A percentile compares a stretch with the other conserved stretches of the same genome.
Conservation (phyloP, 768 basidiomycete species). For the Tubosaeta brunneosetosa region DNA sequence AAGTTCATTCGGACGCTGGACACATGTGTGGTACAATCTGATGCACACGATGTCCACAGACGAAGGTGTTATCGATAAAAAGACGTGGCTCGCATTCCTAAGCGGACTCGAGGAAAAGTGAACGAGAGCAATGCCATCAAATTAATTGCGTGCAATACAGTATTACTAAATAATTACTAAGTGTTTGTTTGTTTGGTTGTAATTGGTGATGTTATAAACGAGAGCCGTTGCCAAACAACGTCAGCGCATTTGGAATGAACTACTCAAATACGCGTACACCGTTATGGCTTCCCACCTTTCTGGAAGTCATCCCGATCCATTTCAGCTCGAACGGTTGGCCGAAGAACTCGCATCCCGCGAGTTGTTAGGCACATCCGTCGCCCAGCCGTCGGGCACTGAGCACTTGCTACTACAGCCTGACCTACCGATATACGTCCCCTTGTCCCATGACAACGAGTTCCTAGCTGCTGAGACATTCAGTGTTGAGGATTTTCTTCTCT, state of each 20-base stretch:
- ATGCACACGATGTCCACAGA: conserved; percentile 39
- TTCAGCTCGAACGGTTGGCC: conserved; percentile 64
- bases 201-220: conserved; percentile 23
- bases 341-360: conserved; percentile 65
- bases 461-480: conserved; percentile 67
- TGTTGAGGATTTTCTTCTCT: conserved; percentile 84
- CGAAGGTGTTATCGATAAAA: conserved; percentile 91
- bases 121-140: not conserved
- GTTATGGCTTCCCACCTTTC: conserved; percentile 17
- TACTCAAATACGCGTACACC: not conserved
- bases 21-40: not conserved
- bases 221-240: conserved; percentile 24
- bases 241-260: not conserved
- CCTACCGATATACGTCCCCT: conserved; percentile 61
- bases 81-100: conserved; percentile 87
- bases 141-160: not conserved
- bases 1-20: conserved; percentile 23
- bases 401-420: conserved; percentile 32
- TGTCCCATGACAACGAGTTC: conserved; percentile 76
- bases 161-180: not conserved
- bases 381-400: conserved; percentile 7
- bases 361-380: conserved; percentile 19
- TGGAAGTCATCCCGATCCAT: conserved; percentile 43
- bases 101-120: conserved; percentile 63
- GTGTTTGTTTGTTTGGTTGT: conserved; percentile 1